These are phyloP conservation scores for Debaryomyces sp. DNA, from an alignment of 1,139 yeast species.

Conservation along the genomic window DNA sequence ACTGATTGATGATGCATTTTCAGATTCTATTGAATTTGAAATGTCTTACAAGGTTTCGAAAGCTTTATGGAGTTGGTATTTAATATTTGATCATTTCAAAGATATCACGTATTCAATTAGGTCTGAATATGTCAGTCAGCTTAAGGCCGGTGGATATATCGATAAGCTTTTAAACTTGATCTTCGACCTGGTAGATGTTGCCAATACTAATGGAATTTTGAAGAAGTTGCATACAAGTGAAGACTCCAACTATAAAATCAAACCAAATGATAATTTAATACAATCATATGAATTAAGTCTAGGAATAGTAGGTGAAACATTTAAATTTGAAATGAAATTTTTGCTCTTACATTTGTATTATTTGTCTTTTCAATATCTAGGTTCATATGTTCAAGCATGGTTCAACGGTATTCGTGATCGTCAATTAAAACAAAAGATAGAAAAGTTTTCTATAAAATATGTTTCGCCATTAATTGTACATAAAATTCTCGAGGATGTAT, in stretches of 20 bases:
- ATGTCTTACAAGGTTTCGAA: constrained; percentile 35
- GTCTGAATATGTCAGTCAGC: constrained; percentile 58
- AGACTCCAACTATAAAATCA: constrained; percentile 12
- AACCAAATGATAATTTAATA: constrained; percentile 18
- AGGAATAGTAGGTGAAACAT: constrained; percentile 22
- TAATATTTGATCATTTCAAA: constrained; percentile 64
- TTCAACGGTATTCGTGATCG: constrained; percentile 62
- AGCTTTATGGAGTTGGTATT: constrained; percentile 72
- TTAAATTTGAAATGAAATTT: constrained; percentile 31
- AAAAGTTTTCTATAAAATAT: constrained; percentile 59
- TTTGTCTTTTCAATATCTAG: constrained; percentile 58
- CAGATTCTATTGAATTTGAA: constrained; percentile 38
- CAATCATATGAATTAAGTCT: constrained; percentile 21
- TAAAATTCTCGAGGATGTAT: constrained; percentile 59
- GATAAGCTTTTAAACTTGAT: constrained; percentile 51
- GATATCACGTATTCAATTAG: constrained; percentile 69
- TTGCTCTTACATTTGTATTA: constrained; percentile 59
- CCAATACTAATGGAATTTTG: constrained; percentile 29
- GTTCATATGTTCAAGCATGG: constrained; percentile 75
- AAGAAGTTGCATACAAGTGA: constrained; percentile 22
- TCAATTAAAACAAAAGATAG: constrained; percentile 58
- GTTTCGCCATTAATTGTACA: constrained; percentile 68
- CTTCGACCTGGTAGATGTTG: constrained; percentile 50
- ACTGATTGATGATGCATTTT: constrained; percentile 7
- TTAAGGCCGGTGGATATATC: constrained; percentile 51